phyloP scores from a whole-genome alignment of 495 filamentous ascomycete species.

The Penicillium argentinense region DNA sequence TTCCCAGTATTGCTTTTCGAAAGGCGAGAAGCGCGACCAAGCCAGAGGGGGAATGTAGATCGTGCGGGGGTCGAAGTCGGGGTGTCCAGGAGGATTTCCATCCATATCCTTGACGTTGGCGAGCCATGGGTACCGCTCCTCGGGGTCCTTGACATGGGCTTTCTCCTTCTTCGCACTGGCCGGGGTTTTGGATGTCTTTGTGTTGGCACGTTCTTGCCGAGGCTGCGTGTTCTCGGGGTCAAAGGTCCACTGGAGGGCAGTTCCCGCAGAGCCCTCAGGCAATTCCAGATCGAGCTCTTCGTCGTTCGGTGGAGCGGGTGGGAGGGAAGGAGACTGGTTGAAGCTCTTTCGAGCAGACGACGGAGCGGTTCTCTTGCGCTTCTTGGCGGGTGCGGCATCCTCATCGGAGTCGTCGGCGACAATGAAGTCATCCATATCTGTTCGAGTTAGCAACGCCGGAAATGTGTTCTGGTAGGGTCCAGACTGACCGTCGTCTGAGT shows the following conservation, averaged over 20 bases:
- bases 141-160: slow-evolving; percentile 73
- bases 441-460: slow-evolving; percentile 18
- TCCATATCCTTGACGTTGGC: slow-evolving; percentile 82
- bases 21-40: slow-evolving; percentile 78
- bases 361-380: slow-evolving; percentile 64
- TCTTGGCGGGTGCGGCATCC: slow-evolving; percentile 64
- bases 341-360: slow-evolving; percentile 55
- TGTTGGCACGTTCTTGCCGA: slow-evolving; percentile 49
- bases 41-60: slow-evolving; percentile 82
- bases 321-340: slow-evolving; percentile 56
- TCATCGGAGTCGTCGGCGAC: slow-evolving; percentile 79
- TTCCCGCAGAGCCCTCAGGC: slow-evolving; percentile 62
- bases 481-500: slow-evolving; percentile 60
- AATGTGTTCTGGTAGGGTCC: not conserved
- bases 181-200: slow-evolving; percentile 41
- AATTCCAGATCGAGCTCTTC: slow-evolving; percentile 52
- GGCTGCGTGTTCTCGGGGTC: slow-evolving; percentile 73
- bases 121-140: slow-evolving; percentile 85
- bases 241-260: slow-evolving; percentile 81
- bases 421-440: slow-evolving; percentile 83
- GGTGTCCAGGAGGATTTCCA: slow-evolving; percentile 72
- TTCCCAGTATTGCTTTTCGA: slow-evolving; percentile 99
- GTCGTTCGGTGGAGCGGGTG: slow-evolving; percentile 46
- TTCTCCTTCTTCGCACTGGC: slow-evolving; percentile 66
- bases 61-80: slow-evolving; percentile 89